These are phyloP conservation scores for Globisporangium lucens DNA, from an alignment of 352 stramenopile species.

Conservation along the genomic window DNA sequence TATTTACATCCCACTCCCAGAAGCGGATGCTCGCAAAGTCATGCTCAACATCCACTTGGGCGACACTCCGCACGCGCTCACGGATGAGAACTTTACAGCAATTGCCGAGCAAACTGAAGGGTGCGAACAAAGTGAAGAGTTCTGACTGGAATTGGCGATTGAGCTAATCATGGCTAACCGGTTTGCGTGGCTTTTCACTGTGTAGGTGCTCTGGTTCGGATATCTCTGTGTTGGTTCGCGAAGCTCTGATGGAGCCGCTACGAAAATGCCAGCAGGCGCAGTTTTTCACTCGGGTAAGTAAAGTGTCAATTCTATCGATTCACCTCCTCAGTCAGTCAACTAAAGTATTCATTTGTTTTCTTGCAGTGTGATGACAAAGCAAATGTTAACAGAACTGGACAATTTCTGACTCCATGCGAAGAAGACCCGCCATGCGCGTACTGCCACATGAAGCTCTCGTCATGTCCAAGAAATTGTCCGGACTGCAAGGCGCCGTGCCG, in stretches of 20 bases:
- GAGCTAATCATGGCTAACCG: background rate
- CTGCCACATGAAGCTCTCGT: slow-evolving; percentile 89
- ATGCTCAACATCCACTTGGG: slow-evolving; percentile 98
- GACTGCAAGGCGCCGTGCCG: slow-evolving; percentile 72
- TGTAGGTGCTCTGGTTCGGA: slow-evolving; percentile 92
- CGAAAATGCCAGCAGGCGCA: slow-evolving; percentile 97
- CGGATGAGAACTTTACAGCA: slow-evolving; percentile 91
- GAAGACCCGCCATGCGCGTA: slow-evolving; percentile 83
- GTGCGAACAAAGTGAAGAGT: slow-evolving; percentile 30
- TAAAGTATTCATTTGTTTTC: background rate
- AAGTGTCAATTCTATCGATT: background rate
- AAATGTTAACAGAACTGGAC: slow-evolving; percentile 47
- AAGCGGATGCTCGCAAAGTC: slow-evolving; percentile 84
- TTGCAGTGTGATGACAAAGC: slow-evolving; percentile 79
- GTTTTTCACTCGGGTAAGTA: slow-evolving; percentile 74
- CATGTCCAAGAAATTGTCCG: slow-evolving; percentile 52
- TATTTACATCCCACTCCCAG: slow-evolving; percentile 98
- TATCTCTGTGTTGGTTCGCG: slow-evolving; percentile 96
- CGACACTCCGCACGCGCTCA: slow-evolving; percentile 94
- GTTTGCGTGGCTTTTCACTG: slow-evolving; percentile 1
- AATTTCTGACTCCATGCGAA: slow-evolving; percentile 78
- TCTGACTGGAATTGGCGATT: background rate
- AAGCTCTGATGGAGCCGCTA: slow-evolving; percentile 97
- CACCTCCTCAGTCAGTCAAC: background rate
- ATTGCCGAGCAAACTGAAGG: slow-evolving; percentile 94